phyloP scores from a whole-genome alignment of 2,329 filamentous ascomycete species.

The Colletotrichum sublineola region DNA sequence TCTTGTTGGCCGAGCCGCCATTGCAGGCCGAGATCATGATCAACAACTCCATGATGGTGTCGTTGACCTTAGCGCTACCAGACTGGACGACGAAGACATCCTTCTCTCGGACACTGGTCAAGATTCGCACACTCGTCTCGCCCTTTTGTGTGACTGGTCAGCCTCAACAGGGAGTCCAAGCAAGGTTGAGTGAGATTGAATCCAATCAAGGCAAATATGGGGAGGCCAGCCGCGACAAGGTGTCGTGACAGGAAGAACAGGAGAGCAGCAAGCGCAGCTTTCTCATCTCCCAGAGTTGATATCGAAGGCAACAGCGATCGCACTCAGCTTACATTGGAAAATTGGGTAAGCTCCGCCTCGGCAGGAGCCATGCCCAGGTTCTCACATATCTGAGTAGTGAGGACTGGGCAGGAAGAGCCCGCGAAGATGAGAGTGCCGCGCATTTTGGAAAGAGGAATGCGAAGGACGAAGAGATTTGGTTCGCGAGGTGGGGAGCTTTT shows the following conservation, averaged over 20 bases:
- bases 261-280: not conserved
- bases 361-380: slow-evolving; percentile 76
- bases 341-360: slow-evolving; percentile 75
- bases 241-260: slow-evolving; percentile 9
- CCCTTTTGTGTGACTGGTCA: slow-evolving; percentile 62
- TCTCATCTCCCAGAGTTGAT: slow-evolving; percentile 20
- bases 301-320: slow-evolving; percentile 35
- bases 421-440: slow-evolving; percentile 77
- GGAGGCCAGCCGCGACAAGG: slow-evolving; percentile 7
- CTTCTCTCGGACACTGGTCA: slow-evolving; percentile 90
- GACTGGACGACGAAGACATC: slow-evolving; percentile 99
- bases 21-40: slow-evolving; percentile 99
- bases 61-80: slow-evolving; percentile 95
- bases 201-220: slow-evolving; percentile 42
- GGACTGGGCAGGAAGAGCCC: slow-evolving; percentile 75
- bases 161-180: slow-evolving; percentile 46
- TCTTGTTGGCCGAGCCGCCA: slow-evolving; percentile 94
- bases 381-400: slow-evolving; percentile 76
- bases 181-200: slow-evolving; percentile 39
- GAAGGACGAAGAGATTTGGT: slow-evolving; percentile 45
- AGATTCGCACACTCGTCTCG: slow-evolving; percentile 77
- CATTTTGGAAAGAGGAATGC: slow-evolving; percentile 58
- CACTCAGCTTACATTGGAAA: slow-evolving; percentile 72
- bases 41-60: slow-evolving; percentile 98
- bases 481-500: slow-evolving; percentile 47